Percentiles rank a stretch among this genome's conserved stretches.
Conservation (phyloP, 306 rosid genomes). For the Trifolium fragiferum region DNA sequence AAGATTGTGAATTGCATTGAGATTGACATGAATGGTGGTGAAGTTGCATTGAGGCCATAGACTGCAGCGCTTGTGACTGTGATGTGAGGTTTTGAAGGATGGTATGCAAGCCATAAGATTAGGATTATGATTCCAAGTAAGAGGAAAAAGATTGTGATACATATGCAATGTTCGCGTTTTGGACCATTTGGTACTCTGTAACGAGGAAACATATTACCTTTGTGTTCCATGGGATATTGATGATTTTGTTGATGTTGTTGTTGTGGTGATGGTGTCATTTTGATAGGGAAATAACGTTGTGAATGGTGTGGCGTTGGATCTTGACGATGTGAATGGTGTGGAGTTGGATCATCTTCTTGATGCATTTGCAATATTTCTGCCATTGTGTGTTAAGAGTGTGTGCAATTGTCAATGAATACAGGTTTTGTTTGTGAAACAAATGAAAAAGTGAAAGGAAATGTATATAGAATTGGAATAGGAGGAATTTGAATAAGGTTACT, state of each 20-base stretch:
- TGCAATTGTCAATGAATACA: conserved; percentile 5
- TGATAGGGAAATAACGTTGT: conserved; percentile 10
- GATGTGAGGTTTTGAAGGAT: conserved; percentile 72
- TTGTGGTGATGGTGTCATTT: background rate
- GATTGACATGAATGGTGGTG: conserved; percentile 58
- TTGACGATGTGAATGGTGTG: background rate
- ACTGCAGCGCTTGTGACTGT: conserved; percentile 61
- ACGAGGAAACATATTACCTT: background rate
- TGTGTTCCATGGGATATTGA: conserved; percentile 1
- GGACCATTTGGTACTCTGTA: background rate
- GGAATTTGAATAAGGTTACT: conserved; percentile 35
- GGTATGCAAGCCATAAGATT: conserved; percentile 81
- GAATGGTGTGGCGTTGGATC: conserved; percentile 14
- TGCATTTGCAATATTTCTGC: conserved; percentile 27
- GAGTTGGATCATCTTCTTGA: conserved; percentile 23
- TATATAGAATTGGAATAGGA: conserved; percentile 32
- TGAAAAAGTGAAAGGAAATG: conserved; percentile 42
- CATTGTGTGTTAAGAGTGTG: conserved; percentile 43
- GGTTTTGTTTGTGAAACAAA: conserved; percentile 11
- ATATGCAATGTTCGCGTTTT: conserved; percentile 53
- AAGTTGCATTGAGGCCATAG: conserved; percentile 65
- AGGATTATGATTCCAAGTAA: conserved; percentile 58
- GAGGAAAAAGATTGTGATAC: conserved; percentile 65
- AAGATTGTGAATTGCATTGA: conserved; percentile 76
- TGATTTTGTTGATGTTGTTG: background rate